Evolutionary conservation across 495 filamentous ascomycete genomes (phyloP), one percentile per base, ranked within the genome.

Genomic region (Aspergillus bertholletiae): DNA sequence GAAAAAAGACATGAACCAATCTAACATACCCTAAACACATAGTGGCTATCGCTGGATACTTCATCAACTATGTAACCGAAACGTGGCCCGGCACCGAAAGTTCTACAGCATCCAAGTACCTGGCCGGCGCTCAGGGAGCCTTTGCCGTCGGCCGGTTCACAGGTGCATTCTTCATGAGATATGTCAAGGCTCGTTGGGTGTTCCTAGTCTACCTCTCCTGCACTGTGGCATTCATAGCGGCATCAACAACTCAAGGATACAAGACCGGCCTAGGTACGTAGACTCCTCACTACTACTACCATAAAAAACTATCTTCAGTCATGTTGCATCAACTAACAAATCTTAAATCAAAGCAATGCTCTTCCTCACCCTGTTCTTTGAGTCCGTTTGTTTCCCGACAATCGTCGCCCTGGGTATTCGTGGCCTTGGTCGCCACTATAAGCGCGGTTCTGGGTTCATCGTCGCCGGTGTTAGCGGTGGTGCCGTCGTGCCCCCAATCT

Each of bases 1-100:
- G 9, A 9, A 28, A 9, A 28, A 9, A 28, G 27, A 34, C n/a
- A 32, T 46, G 1, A 21, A 54, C 35, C 17, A 20, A 49, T 12
- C 18, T 45, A 39, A 50, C 7, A 28, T 9, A 20, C 24, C 17
- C 2, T 20, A 22, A n/a, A 9, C 34, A 15, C 9, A n/a, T 53
- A 72, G 85, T 88, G 57, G 84, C 79, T 32, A 84, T 87, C 68
- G 84, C 81, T 8, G 76, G 84, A 30, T 88, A 81, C 69, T 88
- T 89, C 70, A 76, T 81, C 58, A 84, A 84, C 68, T 80, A 79
- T 57, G 70, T 74, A 46, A 68, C 68, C 21, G 72, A 80, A 28
- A 71, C 73, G 20, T 66, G 72, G 55, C 49, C 62, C 13, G 71
- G 64, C 27, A 69, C 72, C 7, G 49, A 67, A 27, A 67, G 61